Conservation (phyloP, 306 rosid genomes). For the Begonia loranthoides region DNA sequence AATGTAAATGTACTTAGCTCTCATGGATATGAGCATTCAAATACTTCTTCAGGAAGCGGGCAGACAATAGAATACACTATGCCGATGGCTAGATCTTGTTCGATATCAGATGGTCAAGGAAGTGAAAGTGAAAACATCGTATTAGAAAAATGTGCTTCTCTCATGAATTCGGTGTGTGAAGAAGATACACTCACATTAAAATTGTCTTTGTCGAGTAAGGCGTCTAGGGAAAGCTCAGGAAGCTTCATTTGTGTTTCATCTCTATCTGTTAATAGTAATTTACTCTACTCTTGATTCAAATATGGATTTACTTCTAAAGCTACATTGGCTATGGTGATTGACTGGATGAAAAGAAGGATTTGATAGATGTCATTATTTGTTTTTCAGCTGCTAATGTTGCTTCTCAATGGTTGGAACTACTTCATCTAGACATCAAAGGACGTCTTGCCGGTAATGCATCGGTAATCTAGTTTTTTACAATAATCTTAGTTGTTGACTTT, state of each 20-base stretch:
- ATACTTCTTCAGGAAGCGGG: conserved; percentile 16
- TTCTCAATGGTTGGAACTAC: conserved; percentile 90
- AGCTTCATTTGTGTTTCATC: conserved; percentile 34
- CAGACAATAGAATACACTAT: conserved; percentile 25
- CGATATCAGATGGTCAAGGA: conserved; percentile 23
- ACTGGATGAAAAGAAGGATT: too few species aligned
- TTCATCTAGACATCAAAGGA: conserved; percentile 70
- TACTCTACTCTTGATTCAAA: too few species aligned
- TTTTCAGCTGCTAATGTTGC: conserved; percentile 91
- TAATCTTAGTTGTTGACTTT: too few species aligned
- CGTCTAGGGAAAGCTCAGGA: conserved; percentile 52
- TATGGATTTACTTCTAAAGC: too few species aligned
- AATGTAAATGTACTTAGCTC: conserved; percentile 13
- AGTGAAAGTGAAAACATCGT: conserved; percentile 15
- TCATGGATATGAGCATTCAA: conserved; percentile 22
- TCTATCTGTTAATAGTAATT: conserved; percentile 64
- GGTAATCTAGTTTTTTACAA: background rate
- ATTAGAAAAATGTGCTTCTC: conserved; percentile 22
- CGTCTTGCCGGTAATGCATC: conserved; percentile 66
- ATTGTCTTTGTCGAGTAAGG: conserved; percentile 44
- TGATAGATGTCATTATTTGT: background rate
- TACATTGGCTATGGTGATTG: too few species aligned
- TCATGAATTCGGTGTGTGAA: conserved; percentile 21
- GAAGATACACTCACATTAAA: conserved; percentile 41
- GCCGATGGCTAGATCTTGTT: conserved; percentile 14